Evolutionary conservation across 768 basidiomycete species (phyloP).

Genomic region (Tulasnella sp.): DNA sequence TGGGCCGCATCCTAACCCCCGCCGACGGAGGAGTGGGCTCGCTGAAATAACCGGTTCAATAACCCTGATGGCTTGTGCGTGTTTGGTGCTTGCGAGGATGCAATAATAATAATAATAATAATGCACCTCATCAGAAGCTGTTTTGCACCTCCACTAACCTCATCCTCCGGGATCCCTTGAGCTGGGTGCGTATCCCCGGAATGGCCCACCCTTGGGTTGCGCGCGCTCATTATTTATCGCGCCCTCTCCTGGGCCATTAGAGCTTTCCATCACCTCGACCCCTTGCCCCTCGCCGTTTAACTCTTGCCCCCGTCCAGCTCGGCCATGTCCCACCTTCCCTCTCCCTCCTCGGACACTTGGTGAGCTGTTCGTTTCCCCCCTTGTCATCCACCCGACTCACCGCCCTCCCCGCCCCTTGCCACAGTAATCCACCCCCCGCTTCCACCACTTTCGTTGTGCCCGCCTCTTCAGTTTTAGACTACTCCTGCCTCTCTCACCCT

Average conservation of each 20-base stretch:
- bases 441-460: background rate
- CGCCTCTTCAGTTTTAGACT: conserved; percentile 9
- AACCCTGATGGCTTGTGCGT: background rate
- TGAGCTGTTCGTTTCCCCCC: background rate
- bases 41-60: conserved; percentile 5
- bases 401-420: background rate
- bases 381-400: too few species aligned
- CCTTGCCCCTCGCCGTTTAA: background rate
- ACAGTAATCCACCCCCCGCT: background rate
- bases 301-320: background rate
- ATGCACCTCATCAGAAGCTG: background rate
- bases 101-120: background rate
- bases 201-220: background rate
- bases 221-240: background rate
- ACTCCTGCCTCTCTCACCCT: conserved; percentile 5
- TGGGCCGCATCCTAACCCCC: background rate
- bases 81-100: background rate
- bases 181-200: conserved; percentile 11
- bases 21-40: background rate
- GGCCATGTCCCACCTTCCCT: background rate
- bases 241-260: background rate
- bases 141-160: background rate
- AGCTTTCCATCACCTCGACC: conserved; percentile 7
- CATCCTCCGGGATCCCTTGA: conserved; percentile 14
- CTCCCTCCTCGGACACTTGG: conserved; percentile 1